phyloP scores from a whole-genome alignment of 192 early-diverging fungal species.

The Spizellomyces sp. region DNA sequence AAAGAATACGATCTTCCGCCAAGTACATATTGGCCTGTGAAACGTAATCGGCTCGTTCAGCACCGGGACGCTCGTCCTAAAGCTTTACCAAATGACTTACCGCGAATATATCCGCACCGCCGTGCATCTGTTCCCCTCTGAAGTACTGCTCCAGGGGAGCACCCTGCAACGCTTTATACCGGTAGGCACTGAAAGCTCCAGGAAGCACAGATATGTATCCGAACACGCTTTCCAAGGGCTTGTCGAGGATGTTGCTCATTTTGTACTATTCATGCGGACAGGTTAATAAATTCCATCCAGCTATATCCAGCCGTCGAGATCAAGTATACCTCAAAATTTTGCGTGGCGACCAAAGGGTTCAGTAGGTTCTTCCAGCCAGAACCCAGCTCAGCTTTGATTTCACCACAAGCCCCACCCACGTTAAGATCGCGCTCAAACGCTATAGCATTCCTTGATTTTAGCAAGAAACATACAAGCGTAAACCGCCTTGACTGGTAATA shows the following conservation, averaged over 20 bases:
- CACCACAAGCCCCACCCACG: conserved; percentile 80
- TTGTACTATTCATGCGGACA: conserved; percentile 42
- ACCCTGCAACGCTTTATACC: conserved; percentile 63
- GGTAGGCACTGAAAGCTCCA: conserved; percentile 79
- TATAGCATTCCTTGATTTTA: neutral
- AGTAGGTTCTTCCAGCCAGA: conserved; percentile 62
- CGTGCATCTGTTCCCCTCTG: conserved; percentile 66
- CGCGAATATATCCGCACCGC: conserved; percentile 67
- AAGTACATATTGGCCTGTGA: conserved; percentile 48
- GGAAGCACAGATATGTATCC: conserved; percentile 83
- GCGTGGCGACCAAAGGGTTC: conserved; percentile 74
- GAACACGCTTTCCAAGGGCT: conserved; percentile 72
- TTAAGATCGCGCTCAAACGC: conserved; percentile 68
- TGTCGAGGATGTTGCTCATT: conserved; percentile 79
- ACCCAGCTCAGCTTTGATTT: conserved; percentile 66
- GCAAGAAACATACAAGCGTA: conserved; percentile 5
- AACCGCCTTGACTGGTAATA: neutral
- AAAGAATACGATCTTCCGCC: conserved; percentile 83
- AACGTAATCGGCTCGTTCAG: neutral
- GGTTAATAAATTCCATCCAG: conserved; percentile 49
- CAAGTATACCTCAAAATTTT: conserved; percentile 85
- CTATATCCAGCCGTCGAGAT: conserved; percentile 16
- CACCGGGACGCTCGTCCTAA: neutral
- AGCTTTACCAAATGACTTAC: conserved; percentile 42
- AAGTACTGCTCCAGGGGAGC: conserved; percentile 72